These are phyloP conservation scores for Brasenia schreberi DNA, from an alignment of 164 flowering plant genomes.

Conservation along the genomic window DNA sequence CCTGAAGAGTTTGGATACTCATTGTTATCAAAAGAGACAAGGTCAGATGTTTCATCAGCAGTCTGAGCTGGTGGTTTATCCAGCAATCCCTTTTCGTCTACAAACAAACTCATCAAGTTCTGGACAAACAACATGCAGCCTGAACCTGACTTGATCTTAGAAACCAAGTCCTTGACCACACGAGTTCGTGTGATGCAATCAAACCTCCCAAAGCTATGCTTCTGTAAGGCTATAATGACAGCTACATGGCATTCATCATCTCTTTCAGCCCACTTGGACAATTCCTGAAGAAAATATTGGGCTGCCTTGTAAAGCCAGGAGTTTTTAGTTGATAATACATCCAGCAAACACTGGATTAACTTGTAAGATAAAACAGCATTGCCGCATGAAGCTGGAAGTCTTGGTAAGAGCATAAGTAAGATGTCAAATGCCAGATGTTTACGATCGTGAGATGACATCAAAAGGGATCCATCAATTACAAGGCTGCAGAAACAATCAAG, in stretches of 20 bases:
- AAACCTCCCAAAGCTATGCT: constrained; percentile 74
- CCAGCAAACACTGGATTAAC: constrained; percentile 80
- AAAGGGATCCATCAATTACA: constrained; percentile 76
- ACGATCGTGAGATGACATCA: constrained; percentile 87
- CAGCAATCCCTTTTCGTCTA: constrained; percentile 54
- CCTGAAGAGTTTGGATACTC: constrained; percentile 32
- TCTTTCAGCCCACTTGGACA: constrained; percentile 42
- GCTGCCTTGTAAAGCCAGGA: constrained; percentile 87
- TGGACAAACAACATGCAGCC: constrained; percentile 73
- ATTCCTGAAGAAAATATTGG: constrained; percentile 47
- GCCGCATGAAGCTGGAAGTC: constrained; percentile 56
- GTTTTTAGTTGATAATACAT: constrained; percentile 66
- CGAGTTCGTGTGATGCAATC: constrained; percentile 64
- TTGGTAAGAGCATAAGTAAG: constrained; percentile 65
- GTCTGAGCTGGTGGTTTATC: constrained; percentile 96
- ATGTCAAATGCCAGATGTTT: constrained; percentile 83
- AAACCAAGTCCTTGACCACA: constrained; percentile 55
- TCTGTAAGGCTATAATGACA: constrained; percentile 70
- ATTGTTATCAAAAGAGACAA: constrained; percentile 64
- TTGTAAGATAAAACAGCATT: constrained; percentile 55
- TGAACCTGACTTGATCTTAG: constrained; percentile 55
- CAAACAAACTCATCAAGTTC: constrained; percentile 57
- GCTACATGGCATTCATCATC: constrained; percentile 68
- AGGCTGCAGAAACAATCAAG: constrained; percentile 52
- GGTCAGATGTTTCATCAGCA: constrained; percentile 84